phyloP scores from a whole-genome alignment of 441 rosid species.

The Gossypium trilobum region DNA sequence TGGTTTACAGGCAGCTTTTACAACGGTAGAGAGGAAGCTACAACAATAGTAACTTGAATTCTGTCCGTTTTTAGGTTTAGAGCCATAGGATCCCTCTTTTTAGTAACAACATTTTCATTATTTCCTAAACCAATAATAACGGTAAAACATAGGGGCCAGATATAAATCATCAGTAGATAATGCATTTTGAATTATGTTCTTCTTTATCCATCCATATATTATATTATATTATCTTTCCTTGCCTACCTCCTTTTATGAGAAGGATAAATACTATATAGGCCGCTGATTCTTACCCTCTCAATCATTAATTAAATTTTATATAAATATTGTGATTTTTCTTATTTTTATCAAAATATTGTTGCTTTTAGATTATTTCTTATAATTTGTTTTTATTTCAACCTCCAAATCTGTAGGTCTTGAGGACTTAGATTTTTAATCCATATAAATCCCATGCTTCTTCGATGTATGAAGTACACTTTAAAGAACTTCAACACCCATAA shows the following conservation, averaged over 20 bases:
- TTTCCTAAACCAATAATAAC: too few relatives aligned
- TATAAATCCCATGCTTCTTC: too few relatives aligned
- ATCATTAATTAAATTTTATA: not conserved
- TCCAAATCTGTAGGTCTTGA: not conserved
- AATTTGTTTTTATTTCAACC: not conserved
- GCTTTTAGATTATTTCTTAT: not conserved
- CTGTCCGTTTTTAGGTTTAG: not conserved
- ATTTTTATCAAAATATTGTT: not conserved
- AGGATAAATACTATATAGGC: not conserved
- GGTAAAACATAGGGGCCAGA: not conserved
- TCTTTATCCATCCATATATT: not conserved
- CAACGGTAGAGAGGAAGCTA: not conserved
- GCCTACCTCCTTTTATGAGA: not conserved
- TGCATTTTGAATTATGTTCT: not conserved
- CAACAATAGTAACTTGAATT: not conserved
- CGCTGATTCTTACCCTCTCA: not conserved
- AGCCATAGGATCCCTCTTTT: not conserved
- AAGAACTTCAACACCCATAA: too few relatives aligned
- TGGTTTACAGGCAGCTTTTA: not conserved
- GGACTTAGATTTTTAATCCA: too few relatives aligned
- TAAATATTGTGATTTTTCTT: not conserved
- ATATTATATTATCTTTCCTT: not conserved
- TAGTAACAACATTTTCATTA: not conserved
- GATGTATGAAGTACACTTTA: too few relatives aligned
- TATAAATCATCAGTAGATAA: not conserved